Evolutionary conservation across 306 rosid genomes (phyloP), one percentile per base, ranked within the genome.

Genomic region (Cucurbita ficifolia): DNA sequence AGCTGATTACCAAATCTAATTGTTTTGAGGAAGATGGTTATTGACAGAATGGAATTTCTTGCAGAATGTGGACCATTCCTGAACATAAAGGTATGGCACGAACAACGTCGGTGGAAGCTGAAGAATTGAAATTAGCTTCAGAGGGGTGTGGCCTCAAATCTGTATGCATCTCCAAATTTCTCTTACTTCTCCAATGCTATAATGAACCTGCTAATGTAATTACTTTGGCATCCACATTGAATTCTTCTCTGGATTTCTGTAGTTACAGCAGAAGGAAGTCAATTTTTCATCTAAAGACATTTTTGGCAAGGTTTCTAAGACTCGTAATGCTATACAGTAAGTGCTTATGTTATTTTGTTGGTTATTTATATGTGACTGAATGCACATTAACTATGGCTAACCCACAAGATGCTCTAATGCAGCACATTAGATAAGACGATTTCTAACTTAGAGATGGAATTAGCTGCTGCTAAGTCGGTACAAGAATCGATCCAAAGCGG

Each of bases 371-470:
- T 38, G 22, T 6, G 53, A 5, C 68, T 39, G 36, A 17, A 72
- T 24, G 18, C 49, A 50, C 10, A 50, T 50, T 53, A 43, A 7
- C 45, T 53, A n/a, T 72, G 21, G 2, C 18, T 22, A 54, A 54
- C 76, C 39, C 40, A 38, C 18, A 10, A 38, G 33, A 56, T 60
- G 1, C 76, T 22, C 75, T 77, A 55, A 80, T 78, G 73, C 76
- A 95, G 97, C 81, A 86, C 86, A 42, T 82, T 95, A 79, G 99
- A 91, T 70, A 95, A 89, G 87, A 88, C 99, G 51, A 95, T 95
- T 76, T 91, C 97, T 21, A 91, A 87, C 76, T 81, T 91, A 78
- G 99, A 89, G 90, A 91, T 89, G 96, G 99, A 95, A 72, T 87
- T 95, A 74, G 89, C 92, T 8, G 96, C 99, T 3, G 92, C 99